Percentiles rank a stretch among this genome's conserved stretches.
Evolutionary conservation across 1,284 basidiomycete genomes (phyloP).

Genomic region (Termitomyces sp.): DNA sequence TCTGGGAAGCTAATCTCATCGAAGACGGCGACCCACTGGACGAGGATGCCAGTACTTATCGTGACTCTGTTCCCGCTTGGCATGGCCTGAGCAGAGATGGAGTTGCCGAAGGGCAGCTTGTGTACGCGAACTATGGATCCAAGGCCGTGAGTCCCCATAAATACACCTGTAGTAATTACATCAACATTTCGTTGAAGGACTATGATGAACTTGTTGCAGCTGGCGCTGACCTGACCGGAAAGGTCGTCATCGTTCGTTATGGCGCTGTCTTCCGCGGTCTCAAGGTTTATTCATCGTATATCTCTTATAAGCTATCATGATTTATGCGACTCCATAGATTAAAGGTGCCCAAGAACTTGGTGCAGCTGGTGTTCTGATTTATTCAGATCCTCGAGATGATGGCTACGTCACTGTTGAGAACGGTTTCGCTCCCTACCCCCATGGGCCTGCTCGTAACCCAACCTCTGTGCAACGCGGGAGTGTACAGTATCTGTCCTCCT

Average conservation of each 20-base stretch:
- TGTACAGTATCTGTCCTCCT: conserved; percentile 77
- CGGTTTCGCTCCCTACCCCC: conserved; percentile 75
- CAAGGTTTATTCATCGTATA: conserved; percentile 40
- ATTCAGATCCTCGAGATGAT: conserved; percentile 87
- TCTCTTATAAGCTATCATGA: background rate
- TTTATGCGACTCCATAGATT: conserved; percentile 38
- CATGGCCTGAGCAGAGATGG: conserved; percentile 68
- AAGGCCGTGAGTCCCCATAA: conserved; percentile 43
- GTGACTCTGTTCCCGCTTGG: conserved; percentile 55
- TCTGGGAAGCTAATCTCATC: conserved; percentile 67
- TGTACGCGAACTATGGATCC: conserved; percentile 81
- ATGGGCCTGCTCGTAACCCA: conserved; percentile 85
- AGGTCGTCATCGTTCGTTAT: conserved; percentile 84
- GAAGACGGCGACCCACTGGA: conserved; percentile 66
- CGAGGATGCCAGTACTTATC: conserved; percentile 57
- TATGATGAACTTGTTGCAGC: conserved; percentile 56
- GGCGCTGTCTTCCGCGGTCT: conserved; percentile 81
- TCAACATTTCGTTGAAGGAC: conserved; percentile 35
- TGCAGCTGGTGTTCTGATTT: conserved; percentile 73
- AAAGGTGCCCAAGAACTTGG: conserved; percentile 83
- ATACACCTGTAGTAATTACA: background rate
- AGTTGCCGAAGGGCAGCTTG: conserved; percentile 59
- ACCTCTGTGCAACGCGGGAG: conserved; percentile 83
- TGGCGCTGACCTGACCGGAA: conserved; percentile 74
- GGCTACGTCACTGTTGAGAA: conserved; percentile 78